Evolutionary conservation across 2,329 filamentous ascomycete species (phyloP), one percentile per base, ranked within the genome.

Genomic region (Tolypocladium ovalisporum): DNA sequence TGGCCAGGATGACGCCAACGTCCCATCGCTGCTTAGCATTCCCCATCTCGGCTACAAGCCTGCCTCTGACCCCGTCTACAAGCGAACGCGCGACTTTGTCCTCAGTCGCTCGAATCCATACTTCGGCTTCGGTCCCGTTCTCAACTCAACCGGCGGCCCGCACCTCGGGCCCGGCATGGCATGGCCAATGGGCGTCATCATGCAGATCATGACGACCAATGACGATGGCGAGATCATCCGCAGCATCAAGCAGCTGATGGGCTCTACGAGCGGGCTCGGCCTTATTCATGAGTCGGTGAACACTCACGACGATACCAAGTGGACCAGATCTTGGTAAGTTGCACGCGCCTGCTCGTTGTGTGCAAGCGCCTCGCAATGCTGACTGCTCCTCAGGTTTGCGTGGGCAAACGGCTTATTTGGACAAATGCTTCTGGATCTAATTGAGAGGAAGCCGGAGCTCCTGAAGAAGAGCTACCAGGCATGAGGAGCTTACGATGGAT

Each of bases 321-420:
- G 69, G 69, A 73, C 69, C 9, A 65, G 72, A 39, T 67, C 71
- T 57, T 74, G 72, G 71, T 72, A 59, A 56, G 65, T 60, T n/a
- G 19, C 36, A 6, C n/a, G 15, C 17, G 24, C 29, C 22, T 55
- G 39, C 15, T 52, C 19, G 22, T 58, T 19, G 39, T 22, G 7
- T 56, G 17, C 24, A 27, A 32, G 10, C 2, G 29, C 37, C 34
- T 39, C n/a, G 9, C 37, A 56, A 73, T 71, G 73, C 54, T 59
- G n/a, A 59, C 47, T 13, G 4, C 19, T 17, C 9, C 27, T 77
- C 59, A 91, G 88, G 87, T 95, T 94, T 68, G 87, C 89, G 0
- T 94, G 90, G 90, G 89, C 89, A 17, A 94, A 94, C 67, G 90
- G 87, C 0, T 82, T 95, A n/a, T 94, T 92, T 71, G 88, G 89